Base-by-base conservation (phyloP, 83 land plant species). In the Isoetes engelmannii region DNA sequence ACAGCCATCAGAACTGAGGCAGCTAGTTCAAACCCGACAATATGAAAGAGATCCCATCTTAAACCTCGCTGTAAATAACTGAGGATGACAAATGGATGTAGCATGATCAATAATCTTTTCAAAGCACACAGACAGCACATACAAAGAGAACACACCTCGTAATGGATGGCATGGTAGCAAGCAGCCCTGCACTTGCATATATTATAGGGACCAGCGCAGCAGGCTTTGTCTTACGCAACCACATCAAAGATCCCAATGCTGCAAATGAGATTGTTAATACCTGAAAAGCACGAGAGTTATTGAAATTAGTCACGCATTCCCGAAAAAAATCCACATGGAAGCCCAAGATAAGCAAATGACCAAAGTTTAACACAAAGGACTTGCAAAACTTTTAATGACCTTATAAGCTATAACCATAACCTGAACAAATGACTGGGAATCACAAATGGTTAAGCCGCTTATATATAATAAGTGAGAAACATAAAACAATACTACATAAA, bases 81-180 rank as follows among this genome's bases (percentile, higher is more conserved):
- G 84, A 28, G 37, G 37, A 28, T 28, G 37, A 28, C 37, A 28
- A 28, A 28, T 2, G 37, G 37, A 28, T 2, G 37, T 28, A 28
- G 37, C 37, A 28, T 28, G 2, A 28, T 28, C 37, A 6, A 68
- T 5, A 18, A 46, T 68, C 18, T 44, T 18, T 13, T 37, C 7
- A 15, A 18, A 70, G 48, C 43, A 48, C 4, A 41, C n/a, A 21
- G 8, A 4, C n/a, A 47, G 47, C 28, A 53, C 13, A 69, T 57
- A 45, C 17, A 44, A 61, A 63, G 59, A 48, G 37, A 28, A 48
- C 72, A 61, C 10, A 92, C 98, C 96, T 92, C 61, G 77, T 86
- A 62, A 94, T 94, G 48, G 99, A 94, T 41, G 99, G 99, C 99
- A 95, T 95, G 54, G 91, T 83, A 21, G 91, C 91, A 44, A 95